Percentiles rank a stretch among this genome's conserved stretches.
These are phyloP conservation scores for Neofusicoccum kwambonambiense DNA, from an alignment of 2,329 filamentous ascomycete species.

Conservation along the genomic window DNA sequence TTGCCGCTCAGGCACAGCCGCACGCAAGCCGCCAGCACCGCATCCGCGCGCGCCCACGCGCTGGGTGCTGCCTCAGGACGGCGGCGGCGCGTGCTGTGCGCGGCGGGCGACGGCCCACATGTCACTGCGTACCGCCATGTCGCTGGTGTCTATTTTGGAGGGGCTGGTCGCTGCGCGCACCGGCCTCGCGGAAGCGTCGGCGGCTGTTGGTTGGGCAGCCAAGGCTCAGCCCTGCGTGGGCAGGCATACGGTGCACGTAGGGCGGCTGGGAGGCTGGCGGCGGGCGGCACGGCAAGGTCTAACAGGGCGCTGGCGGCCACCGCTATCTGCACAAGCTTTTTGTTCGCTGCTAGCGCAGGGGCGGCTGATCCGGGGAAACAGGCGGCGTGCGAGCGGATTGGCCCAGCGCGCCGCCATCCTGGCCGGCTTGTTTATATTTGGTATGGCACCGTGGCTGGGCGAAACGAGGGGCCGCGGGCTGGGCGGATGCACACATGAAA, in stretches of 20 bases:
- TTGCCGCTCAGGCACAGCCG: neutral
- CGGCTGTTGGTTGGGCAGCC: neutral
- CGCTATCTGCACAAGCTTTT: slow-evolving; percentile 8
- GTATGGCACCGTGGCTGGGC: slow-evolving; percentile 1
- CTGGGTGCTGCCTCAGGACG: neutral
- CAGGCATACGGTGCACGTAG: neutral
- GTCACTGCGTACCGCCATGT: neutral
- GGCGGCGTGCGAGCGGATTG: neutral
- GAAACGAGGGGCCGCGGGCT: neutral
- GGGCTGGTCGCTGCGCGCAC: neutral
- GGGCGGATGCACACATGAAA: neutral
- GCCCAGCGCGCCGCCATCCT: neutral
- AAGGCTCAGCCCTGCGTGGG: slow-evolving; percentile 10
- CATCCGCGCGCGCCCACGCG: too few species aligned
- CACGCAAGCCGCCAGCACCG: neutral
- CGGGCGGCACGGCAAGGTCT: slow-evolving; percentile 3
- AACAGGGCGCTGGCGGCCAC: neutral
- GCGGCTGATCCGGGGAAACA: slow-evolving; percentile 2
- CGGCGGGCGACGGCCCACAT: neutral
- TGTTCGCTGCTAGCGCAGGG: neutral
- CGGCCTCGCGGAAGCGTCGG: neutral
- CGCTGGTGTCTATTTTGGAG: slow-evolving; percentile 5
- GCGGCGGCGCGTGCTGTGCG: neutral
- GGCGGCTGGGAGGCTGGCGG: neutral
- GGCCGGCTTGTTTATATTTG: slow-evolving; percentile 8